Base-by-base conservation (phyloP, 176 grass and related monocot genomes). In the Oryza glaberrima region DNA sequence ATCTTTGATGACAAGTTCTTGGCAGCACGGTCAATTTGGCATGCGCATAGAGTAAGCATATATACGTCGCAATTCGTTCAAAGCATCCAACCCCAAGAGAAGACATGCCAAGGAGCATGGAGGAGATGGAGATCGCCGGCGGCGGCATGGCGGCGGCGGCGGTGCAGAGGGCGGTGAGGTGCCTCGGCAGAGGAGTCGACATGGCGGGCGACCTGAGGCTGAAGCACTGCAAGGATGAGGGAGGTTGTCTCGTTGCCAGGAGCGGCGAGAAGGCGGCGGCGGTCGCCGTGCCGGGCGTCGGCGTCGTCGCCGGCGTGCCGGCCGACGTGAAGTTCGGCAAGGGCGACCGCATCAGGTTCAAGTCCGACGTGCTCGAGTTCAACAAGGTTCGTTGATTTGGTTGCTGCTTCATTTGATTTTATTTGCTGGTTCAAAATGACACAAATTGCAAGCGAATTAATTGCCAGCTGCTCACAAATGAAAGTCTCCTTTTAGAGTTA, bases 281-380 rank as follows among this genome's bases (percentile, higher is more conserved):
- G 17, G 76, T 95, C 56, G 25, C 51, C 56, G 64, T 98, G 81
- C 96, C 91, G 0, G 91, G 93, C 16, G 60, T 94, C 11, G 91
- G 91, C 0, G 76, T 69, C 36, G 81, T 76, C 65, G 19, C 81
- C 80, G 89, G 89, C 47, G 83, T 98, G n/a, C 75, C 93, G 0
- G 75, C 72, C 20, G 91, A 94, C 73, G 81, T 98, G 36, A 92
- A 84, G 85, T 98, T 88, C 80, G 91, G 91, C 77, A 98, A 92
- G 85, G 93, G 93, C 16, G 90, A 92, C 71, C 83, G 91, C 19
- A 85, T 88, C 73, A 90, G 93, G 54, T 81, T 87, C 77, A 88
- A 85, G 70, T 92, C 93, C 45, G 90, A 95, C 51, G 87, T 95
- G 15, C 88, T 98, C 79, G 75, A 95, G 51, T 98, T 98, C 77